phyloP scores from a whole-genome alignment of 2,329 filamentous ascomycete species.

The Pseudogymnoascus sp. region DNA sequence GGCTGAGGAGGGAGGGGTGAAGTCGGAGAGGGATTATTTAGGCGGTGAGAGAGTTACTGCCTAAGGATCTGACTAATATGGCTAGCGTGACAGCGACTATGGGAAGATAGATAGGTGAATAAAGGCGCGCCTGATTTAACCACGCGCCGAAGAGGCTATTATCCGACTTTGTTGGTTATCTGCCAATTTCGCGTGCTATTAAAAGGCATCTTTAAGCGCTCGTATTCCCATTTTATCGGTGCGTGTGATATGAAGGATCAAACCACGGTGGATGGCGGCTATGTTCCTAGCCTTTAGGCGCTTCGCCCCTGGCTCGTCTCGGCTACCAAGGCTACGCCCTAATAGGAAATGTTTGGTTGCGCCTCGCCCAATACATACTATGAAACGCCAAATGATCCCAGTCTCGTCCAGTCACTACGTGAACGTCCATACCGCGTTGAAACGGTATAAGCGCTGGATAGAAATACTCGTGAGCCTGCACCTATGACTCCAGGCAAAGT shows the following conservation, averaged over 20 bases:
- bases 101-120: background rate
- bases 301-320: slow-evolving; percentile 3
- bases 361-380: slow-evolving; percentile 5
- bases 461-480: background rate
- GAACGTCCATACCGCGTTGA: slow-evolving; percentile 3
- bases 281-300: slow-evolving; percentile 4
- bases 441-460: background rate
- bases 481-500: background rate
- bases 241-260: background rate
- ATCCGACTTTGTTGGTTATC: background rate
- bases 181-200: background rate
- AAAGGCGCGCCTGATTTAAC: background rate
- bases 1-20: background rate
- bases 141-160: background rate
- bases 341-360: slow-evolving; percentile 5
- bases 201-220: slow-evolving; percentile 5
- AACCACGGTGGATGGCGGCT: background rate
- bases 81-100: slow-evolving; percentile 6
- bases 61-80: background rate
- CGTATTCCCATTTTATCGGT: background rate
- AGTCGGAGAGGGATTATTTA: background rate
- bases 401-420: slow-evolving; percentile 1
- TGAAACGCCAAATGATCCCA: slow-evolving; percentile 7
- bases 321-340: background rate
- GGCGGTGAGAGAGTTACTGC: slow-evolving; percentile 9